phyloP scores from a whole-genome alignment of 257 asterid species.

The Osmanthus fragrans region DNA sequence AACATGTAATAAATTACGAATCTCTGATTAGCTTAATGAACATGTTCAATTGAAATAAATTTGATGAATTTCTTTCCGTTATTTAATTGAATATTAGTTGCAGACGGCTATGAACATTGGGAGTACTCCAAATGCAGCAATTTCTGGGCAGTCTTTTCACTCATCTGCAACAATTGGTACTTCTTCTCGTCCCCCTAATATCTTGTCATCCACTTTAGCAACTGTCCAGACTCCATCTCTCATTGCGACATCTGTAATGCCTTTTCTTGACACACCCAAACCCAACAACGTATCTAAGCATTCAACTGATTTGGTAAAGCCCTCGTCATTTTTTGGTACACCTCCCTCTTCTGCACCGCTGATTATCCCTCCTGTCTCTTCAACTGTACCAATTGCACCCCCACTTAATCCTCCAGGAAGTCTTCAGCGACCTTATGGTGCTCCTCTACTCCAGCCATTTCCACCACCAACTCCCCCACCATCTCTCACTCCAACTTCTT shows the following conservation, averaged over 20 bases:
- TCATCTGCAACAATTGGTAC: slow-evolving; percentile 39
- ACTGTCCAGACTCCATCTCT: slow-evolving; percentile 53
- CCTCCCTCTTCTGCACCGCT: slow-evolving; percentile 64
- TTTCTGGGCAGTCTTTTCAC: slow-evolving; percentile 53
- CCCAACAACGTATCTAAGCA: slow-evolving; percentile 40
- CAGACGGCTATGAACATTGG: slow-evolving; percentile 71
- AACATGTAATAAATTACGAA: no score
- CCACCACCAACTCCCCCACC: slow-evolving; percentile 99
- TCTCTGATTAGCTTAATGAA: not conserved
- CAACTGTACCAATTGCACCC: slow-evolving; percentile 75
- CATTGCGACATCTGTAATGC: slow-evolving; percentile 51
- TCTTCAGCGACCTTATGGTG: slow-evolving; percentile 79
- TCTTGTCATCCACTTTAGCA: slow-evolving; percentile 41
- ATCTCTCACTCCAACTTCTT: slow-evolving; percentile 72
- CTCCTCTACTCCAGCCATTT: slow-evolving; percentile 97
- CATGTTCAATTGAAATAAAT: not conserved
- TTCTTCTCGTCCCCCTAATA: slow-evolving; percentile 50
- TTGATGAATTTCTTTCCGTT: not conserved
- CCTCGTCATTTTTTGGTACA: slow-evolving; percentile 76
- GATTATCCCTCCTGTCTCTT: slow-evolving; percentile 58
- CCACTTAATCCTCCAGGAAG: slow-evolving; percentile 61
- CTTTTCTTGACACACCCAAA: slow-evolving; percentile 56
- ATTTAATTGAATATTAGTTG: slow-evolving; percentile 1
- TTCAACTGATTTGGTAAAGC: slow-evolving; percentile 77
- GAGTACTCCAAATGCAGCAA: slow-evolving; percentile 49